phyloP scores from a whole-genome alignment of 2,329 filamentous ascomycete genomes.

The Pestalotiopsis sp. region DNA sequence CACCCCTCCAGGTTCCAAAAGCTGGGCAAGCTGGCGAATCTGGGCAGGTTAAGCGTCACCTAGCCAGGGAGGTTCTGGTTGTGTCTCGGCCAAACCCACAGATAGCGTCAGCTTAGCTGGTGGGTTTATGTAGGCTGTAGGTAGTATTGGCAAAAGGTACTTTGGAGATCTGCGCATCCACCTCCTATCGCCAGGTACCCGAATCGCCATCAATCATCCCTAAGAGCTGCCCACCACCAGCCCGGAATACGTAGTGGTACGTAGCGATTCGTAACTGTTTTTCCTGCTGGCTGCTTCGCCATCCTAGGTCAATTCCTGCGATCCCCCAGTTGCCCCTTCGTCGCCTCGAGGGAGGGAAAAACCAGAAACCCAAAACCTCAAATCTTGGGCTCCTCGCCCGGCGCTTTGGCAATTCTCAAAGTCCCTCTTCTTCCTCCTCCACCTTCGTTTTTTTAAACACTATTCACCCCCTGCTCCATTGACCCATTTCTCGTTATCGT shows the following conservation, averaged over 20 bases:
- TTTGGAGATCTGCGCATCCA: background rate
- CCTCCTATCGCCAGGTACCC: background rate
- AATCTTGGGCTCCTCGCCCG: background rate
- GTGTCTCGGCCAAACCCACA: conserved; percentile 2
- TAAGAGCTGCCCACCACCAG: background rate
- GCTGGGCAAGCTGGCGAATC: background rate
- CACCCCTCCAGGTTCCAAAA: background rate
- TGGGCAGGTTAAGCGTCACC: background rate
- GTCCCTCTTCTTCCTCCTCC: background rate
- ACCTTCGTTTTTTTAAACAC: background rate
- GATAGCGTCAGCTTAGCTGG: background rate
- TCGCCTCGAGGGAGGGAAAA: background rate
- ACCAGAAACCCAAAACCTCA: background rate
- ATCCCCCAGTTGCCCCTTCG: background rate
- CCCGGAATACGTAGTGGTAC: background rate
- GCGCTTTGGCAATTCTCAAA: background rate
- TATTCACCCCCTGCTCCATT: background rate
- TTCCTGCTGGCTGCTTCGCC: conserved; percentile 1
- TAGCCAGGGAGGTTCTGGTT: background rate
- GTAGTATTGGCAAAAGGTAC: background rate
- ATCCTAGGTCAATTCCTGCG: background rate
- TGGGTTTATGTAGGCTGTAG: background rate
- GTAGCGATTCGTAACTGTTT: background rate
- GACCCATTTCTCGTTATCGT: background rate
- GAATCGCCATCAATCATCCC: background rate